Conservation (phyloP, 176 grass and related monocot genomes). For the Olyra latifolia region DNA sequence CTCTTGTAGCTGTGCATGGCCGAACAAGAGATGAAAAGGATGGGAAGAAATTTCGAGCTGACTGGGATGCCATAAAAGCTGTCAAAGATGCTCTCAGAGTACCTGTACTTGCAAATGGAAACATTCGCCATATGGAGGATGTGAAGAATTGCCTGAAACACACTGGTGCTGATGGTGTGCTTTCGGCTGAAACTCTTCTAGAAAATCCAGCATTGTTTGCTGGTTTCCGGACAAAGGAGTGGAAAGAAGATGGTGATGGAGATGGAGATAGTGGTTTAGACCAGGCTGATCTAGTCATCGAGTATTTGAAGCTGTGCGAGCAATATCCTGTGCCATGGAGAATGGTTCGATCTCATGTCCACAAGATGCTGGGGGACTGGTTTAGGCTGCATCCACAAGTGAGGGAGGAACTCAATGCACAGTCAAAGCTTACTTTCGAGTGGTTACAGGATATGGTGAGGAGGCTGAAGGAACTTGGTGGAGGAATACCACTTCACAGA, state of each 20-base stretch:
- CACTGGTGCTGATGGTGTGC: constrained; percentile 84
- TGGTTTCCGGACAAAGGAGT: constrained; percentile 69
- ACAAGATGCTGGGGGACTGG: constrained; percentile 93
- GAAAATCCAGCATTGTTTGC: constrained; percentile 95
- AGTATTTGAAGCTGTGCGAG: constrained; percentile 88
- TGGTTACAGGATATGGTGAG: constrained; percentile 85
- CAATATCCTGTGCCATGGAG: constrained; percentile 94
- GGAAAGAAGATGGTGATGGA: constrained; percentile 58
- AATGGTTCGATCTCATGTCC: constrained; percentile 92
- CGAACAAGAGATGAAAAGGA: constrained; percentile 94
- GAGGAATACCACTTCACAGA: constrained; percentile 55
- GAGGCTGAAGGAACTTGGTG: constrained; percentile 73
- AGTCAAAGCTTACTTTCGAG: constrained; percentile 78
- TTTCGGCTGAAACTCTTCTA: constrained; percentile 89
- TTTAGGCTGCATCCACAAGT: constrained; percentile 84
- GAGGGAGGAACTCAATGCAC: constrained; percentile 86
- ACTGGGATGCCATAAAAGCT: constrained; percentile 86
- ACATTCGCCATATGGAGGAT: constrained; percentile 86
- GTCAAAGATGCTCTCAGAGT: constrained; percentile 79
- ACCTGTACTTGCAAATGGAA: constrained; percentile 97
- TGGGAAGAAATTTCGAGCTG: constrained; percentile 84
- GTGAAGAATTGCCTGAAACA: constrained; percentile 74
- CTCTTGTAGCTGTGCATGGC: constrained; percentile 91
- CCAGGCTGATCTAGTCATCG: constrained; percentile 73
- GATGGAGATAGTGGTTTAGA: constrained; percentile 49